A percentile compares a stretch with the other conserved stretches of the same genome.
These are phyloP conservation scores for Suillus decipiens DNA, from an alignment of 768 basidiomycete genomes.

Conservation along the genomic window DNA sequence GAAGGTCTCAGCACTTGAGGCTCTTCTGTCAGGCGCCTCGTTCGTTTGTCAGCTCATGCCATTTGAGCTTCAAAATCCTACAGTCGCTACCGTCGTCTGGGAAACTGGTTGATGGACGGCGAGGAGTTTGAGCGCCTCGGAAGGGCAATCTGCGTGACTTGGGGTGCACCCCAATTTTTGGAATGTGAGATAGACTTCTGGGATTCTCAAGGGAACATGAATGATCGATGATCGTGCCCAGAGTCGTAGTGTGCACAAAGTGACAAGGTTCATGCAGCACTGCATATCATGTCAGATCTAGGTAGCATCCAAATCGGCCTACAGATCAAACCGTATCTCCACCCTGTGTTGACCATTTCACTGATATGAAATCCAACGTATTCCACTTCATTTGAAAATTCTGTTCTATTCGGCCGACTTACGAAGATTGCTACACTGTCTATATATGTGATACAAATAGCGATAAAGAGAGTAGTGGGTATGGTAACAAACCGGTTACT, in stretches of 20 bases:
- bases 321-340: background rate
- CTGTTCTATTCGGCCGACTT: background rate
- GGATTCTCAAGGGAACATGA: background rate
- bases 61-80: too few relatives aligned
- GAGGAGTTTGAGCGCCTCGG: too few relatives aligned
- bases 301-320: background rate
- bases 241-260: background rate
- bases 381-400: background rate
- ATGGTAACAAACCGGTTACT: constrained; percentile 4
- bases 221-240: background rate
- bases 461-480: constrained; percentile 14
- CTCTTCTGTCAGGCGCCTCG: too few relatives aligned
- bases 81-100: too few relatives aligned
- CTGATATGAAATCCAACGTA: background rate
- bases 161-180: too few relatives aligned
- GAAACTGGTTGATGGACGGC: too few relatives aligned
- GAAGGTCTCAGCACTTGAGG: too few relatives aligned
- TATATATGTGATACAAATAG: constrained; percentile 32
- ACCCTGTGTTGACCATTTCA: background rate
- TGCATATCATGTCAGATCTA: background rate
- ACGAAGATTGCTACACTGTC: constrained; percentile 24
- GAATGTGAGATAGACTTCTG: background rate
- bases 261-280: background rate
- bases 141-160: background rate
- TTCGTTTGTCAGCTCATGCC: too few relatives aligned